A percentile compares a stretch with the other conserved stretches of the same genome.
Evolutionary conservation across 1,284 basidiomycete species (phyloP).

Genomic region (Pseudozyma sp.): DNA sequence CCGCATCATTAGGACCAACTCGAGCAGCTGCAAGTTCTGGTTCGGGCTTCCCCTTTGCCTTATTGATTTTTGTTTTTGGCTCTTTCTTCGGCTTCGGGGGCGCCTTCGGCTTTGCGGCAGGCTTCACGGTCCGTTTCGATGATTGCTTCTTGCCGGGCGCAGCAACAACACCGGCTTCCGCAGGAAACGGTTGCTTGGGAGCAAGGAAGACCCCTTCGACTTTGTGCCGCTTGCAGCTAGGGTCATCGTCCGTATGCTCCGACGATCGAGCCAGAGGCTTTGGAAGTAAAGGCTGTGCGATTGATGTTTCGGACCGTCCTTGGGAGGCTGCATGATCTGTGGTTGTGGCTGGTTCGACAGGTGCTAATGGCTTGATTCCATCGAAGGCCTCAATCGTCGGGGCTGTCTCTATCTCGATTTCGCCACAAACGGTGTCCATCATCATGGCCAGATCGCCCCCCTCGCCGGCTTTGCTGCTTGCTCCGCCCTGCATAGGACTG

Average conservation of each 20-base stretch:
- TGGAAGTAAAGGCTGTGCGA: neutral
- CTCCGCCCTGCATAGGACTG: neutral
- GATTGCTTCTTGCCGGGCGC: neutral
- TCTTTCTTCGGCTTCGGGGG: slow-evolving; percentile 18
- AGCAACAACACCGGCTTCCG: neutral
- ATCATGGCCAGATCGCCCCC: neutral
- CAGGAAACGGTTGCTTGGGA: neutral
- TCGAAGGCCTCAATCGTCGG: neutral
- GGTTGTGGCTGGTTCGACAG: neutral
- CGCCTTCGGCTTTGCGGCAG: slow-evolving; percentile 3
- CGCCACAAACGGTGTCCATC: neutral
- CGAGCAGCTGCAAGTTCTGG: neutral
- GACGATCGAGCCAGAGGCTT: slow-evolving; percentile 1
- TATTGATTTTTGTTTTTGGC: slow-evolving; percentile 9
- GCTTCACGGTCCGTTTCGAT: neutral
- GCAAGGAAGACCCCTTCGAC: neutral
- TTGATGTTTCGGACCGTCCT: neutral
- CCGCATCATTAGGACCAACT: neutral
- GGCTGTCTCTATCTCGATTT: neutral
- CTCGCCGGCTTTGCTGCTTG: neutral
- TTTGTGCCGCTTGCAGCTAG: slow-evolving; percentile 12
- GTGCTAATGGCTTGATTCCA: too few relatives aligned
- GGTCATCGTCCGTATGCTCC: slow-evolving; percentile 2
- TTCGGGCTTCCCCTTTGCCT: neutral
- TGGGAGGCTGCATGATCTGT: neutral